Conservation (phyloP, 768 basidiomycete species). For the Rhodotorula paludigena region DNA sequence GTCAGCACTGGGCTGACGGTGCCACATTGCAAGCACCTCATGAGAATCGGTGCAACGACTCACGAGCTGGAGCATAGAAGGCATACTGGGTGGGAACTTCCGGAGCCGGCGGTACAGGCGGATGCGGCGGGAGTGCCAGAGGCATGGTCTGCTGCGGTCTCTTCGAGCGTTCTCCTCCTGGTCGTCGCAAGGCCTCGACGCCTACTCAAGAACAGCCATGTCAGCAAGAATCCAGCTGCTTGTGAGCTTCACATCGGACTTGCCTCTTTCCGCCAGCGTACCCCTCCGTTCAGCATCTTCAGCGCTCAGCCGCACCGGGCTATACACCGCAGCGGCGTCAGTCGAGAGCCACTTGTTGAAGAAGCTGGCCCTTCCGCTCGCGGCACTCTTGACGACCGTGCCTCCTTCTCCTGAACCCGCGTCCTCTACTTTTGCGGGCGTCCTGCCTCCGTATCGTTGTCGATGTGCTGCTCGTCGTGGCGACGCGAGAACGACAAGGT, state of each 20-base stretch:
- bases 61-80: not conserved
- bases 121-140: not conserved
- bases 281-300: not conserved
- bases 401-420: not conserved
- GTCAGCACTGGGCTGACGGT: not conserved
- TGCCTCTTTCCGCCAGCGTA: too few species aligned
- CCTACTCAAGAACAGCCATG: too few species aligned
- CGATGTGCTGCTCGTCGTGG: too few species aligned
- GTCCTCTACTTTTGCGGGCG: not conserved
- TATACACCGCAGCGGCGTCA: not conserved
- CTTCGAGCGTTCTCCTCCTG: too few species aligned
- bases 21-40: too few species aligned
- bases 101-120: too few species aligned
- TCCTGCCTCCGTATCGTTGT: too few species aligned
- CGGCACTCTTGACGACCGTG: not conserved
- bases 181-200: too few species aligned
- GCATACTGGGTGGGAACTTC: not conserved
- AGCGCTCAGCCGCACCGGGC: not conserved
- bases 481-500: not conserved
- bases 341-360: constrained; percentile 1
- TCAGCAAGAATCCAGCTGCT: too few species aligned
- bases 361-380: constrained; percentile 6
- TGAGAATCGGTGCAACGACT: not conserved
- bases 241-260: not conserved
- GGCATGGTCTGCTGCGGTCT: too few species aligned